Evolutionary conservation across 257 asterid species (phyloP).

Genomic region (Salvia splendens): DNA sequence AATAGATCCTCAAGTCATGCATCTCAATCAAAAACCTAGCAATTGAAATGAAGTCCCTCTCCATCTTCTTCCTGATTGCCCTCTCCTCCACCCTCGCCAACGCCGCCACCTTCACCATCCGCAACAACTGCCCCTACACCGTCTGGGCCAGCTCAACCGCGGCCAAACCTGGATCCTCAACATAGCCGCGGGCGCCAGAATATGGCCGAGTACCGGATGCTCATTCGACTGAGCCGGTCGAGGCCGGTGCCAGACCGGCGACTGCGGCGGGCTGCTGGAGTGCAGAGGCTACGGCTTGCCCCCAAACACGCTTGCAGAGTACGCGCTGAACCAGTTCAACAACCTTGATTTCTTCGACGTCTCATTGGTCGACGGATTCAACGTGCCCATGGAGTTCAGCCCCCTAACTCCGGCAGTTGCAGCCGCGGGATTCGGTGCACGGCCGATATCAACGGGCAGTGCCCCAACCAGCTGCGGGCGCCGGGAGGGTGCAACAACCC

Average conservation of each 20-base stretch:
- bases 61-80: too few species aligned
- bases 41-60: too few species aligned
- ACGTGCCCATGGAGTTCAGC: slow-evolving; percentile 53
- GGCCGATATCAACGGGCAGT: slow-evolving; percentile 45
- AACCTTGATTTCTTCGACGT: slow-evolving; percentile 59
- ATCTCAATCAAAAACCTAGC: too few species aligned
- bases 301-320: slow-evolving; percentile 65
- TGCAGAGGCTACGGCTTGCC: slow-evolving; percentile 55
- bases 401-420: slow-evolving; percentile 39
- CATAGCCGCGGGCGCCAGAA: slow-evolving; percentile 25
- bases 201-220: slow-evolving; percentile 53
- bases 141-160: slow-evolving; percentile 49
- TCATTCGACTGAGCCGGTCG: slow-evolving; percentile 38
- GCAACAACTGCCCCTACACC: slow-evolving; percentile 46
- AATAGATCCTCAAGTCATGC: too few species aligned
- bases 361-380: slow-evolving; percentile 66
- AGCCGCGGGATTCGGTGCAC: slow-evolving; percentile 42
- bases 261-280: slow-evolving; percentile 44
- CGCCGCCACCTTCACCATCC: slow-evolving; percentile 40
- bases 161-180: slow-evolving; percentile 47
- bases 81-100: slow-evolving; percentile 25
- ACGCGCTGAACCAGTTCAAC: slow-evolving; percentile 41
- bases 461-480: slow-evolving; percentile 41
- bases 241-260: slow-evolving; percentile 55
- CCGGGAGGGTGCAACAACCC: slow-evolving; percentile 57